Evolutionary conservation across 371 early-diverging fungal genomes (phyloP).

Genomic region (Pancytospora philotis): DNA sequence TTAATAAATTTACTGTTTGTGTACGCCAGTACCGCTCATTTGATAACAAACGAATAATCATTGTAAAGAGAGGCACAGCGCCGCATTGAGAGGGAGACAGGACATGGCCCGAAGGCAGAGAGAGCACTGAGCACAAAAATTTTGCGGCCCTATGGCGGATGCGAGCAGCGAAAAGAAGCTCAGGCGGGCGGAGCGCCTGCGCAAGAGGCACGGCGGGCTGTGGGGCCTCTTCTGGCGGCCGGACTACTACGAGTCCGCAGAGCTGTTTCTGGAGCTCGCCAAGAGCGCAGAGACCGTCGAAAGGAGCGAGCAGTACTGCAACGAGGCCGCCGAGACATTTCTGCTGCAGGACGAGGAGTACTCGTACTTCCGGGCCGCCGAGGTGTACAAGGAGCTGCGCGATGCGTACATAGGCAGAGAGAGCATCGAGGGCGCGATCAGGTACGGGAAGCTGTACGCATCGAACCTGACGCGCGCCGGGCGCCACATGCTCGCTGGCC

Average conservation of each 20-base stretch:
- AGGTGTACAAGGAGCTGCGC: conserved; percentile 27
- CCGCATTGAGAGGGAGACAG: no score
- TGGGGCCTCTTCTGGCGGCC: conserved; percentile 11
- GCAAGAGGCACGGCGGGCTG: conserved; percentile 5
- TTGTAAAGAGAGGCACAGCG: no score
- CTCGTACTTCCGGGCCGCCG: conserved; percentile 17
- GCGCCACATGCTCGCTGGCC: conserved; percentile 6
- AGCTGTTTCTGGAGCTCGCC: conserved; percentile 20
- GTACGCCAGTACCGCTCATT: no score
- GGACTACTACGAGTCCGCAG: conserved; percentile 28
- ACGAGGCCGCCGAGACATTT: conserved; percentile 31
- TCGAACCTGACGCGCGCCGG: background rate
- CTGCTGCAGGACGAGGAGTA: conserved; percentile 31
- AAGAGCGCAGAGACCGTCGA: background rate
- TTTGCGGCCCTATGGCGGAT: no score
- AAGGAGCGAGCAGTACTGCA: conserved; percentile 13
- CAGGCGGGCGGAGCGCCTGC: conserved; percentile 24
- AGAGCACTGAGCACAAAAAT: no score
- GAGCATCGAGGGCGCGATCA: background rate
- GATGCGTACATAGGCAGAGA: conserved; percentile 10
- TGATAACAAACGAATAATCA: no score
- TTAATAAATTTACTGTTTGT: no score
- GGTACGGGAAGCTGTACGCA: conserved; percentile 1
- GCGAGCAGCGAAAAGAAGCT: no score
- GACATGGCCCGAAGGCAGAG: no score